phyloP scores from a whole-genome alignment of 495 filamentous ascomycete species.

The Polyplosphaeria fusca region DNA sequence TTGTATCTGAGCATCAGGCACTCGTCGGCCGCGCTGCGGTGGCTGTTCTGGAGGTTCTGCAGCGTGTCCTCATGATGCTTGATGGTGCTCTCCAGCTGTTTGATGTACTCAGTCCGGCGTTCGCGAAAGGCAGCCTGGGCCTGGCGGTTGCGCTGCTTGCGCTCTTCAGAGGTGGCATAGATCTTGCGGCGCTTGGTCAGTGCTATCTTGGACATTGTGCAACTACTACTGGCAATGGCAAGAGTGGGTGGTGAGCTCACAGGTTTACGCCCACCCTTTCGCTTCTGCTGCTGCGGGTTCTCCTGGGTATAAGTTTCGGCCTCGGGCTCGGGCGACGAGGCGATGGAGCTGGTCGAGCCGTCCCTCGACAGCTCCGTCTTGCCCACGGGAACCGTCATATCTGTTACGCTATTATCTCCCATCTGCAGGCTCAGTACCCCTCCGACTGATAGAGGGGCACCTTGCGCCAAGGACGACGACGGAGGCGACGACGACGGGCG shows the following conservation, averaged over 20 bases:
- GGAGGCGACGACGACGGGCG: slow-evolving; percentile 21
- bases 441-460: slow-evolving; percentile 31
- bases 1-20: slow-evolving; percentile 98
- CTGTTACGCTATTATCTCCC: slow-evolving; percentile 36
- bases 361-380: slow-evolving; percentile 37
- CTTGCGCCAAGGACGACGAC: slow-evolving; percentile 32
- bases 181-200: slow-evolving; percentile 57
- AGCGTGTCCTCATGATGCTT: slow-evolving; percentile 94
- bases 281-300: slow-evolving; percentile 67
- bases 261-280: slow-evolving; percentile 95
- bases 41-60: slow-evolving; percentile 86
- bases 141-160: slow-evolving; percentile 96
- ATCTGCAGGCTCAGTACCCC: slow-evolving; percentile 39
- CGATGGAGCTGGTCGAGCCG: slow-evolving; percentile 41
- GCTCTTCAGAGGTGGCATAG: slow-evolving; percentile 96
- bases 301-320: slow-evolving; percentile 57
- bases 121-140: slow-evolving; percentile 97
- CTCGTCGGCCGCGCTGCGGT: slow-evolving; percentile 92
- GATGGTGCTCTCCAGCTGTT: slow-evolving; percentile 95
- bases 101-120: slow-evolving; percentile 97
- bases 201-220: slow-evolving; percentile 31
- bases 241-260: slow-evolving; percentile 55
- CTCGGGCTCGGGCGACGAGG: slow-evolving; percentile 55
- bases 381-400: slow-evolving; percentile 38
- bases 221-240: slow-evolving; percentile 21